These are phyloP conservation scores for Sphaerulina musiva DNA, from an alignment of 2,329 filamentous ascomycete species.

Conservation along the genomic window DNA sequence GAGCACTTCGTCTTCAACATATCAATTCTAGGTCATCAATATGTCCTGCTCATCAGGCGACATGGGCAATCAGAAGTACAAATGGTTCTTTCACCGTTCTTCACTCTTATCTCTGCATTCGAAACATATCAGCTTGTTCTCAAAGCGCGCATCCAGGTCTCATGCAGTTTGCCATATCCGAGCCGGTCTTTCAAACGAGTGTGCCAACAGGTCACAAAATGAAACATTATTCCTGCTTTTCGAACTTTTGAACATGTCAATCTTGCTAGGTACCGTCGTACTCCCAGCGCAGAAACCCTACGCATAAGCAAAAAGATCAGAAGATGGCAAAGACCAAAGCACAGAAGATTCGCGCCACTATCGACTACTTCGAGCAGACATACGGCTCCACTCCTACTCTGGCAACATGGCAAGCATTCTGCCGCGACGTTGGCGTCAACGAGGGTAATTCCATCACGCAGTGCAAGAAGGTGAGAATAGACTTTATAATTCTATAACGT, in stretches of 20 bases:
- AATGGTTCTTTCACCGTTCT: too few relatives aligned
- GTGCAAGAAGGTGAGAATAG: constrained; percentile 19
- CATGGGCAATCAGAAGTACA: too few relatives aligned
- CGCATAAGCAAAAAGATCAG: not conserved
- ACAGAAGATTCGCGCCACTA: not conserved
- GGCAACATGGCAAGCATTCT: constrained; percentile 18
- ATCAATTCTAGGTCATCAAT: too few relatives aligned
- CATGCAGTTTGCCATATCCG: not conserved
- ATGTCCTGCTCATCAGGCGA: too few relatives aligned
- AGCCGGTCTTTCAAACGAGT: not conserved
- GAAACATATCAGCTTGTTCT: too few relatives aligned
- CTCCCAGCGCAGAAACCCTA: too few relatives aligned
- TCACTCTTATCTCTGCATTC: too few relatives aligned
- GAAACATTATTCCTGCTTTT: not conserved
- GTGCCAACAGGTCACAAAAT: not conserved
- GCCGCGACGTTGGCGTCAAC: constrained; percentile 15
- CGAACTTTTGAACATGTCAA: not conserved
- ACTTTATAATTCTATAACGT: not conserved
- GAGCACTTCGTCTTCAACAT: too few relatives aligned
- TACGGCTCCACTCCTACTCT: constrained; percentile 6
- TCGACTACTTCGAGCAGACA: constrained; percentile 5
- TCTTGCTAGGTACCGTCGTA: not conserved
- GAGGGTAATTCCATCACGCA: constrained; percentile 16
- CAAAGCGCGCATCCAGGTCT: not conserved
- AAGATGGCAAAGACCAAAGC: not conserved